Evolutionary conservation across 169 alveolate species (phyloP).

Genomic region (Eimeria mitis): DNA sequence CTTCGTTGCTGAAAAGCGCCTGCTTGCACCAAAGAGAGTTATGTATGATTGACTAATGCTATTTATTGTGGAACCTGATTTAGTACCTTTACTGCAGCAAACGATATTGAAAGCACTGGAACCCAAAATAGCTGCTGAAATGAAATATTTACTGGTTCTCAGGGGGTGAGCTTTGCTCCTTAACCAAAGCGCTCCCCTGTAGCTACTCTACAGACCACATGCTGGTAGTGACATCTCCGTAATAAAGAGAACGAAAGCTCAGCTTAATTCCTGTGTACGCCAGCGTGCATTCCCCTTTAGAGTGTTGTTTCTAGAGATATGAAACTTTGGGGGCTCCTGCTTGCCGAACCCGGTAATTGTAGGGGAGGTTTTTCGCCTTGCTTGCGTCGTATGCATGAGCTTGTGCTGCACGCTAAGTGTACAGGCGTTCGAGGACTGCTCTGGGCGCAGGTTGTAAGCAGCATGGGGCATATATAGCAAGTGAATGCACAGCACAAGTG

Average conservation of each 20-base stretch:
- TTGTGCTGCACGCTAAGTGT: neutral
- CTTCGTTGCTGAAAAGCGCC: neutral
- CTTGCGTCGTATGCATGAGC: neutral
- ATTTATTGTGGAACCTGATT: neutral
- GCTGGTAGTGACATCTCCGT: neutral
- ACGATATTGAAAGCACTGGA: neutral
- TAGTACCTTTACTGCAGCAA: neutral
- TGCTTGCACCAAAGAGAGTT: neutral
- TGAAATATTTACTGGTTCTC: neutral
- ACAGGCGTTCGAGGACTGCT: neutral
- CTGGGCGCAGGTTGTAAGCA: constrained; percentile 9
- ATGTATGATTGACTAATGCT: neutral
- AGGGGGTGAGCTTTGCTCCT: neutral
- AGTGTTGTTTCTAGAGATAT: neutral
- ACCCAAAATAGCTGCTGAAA: neutral
- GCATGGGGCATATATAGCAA: neutral
- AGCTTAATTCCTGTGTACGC: neutral
- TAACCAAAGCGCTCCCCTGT: neutral
- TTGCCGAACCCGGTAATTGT: neutral
- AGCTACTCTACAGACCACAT: neutral
- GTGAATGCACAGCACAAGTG: neutral
- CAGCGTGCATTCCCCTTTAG: neutral
- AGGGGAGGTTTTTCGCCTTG: neutral
- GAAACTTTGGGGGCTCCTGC: neutral
- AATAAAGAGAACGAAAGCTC: neutral